Base-by-base conservation (phyloP, 306 rosid species). In the Rosa chinensis region DNA sequence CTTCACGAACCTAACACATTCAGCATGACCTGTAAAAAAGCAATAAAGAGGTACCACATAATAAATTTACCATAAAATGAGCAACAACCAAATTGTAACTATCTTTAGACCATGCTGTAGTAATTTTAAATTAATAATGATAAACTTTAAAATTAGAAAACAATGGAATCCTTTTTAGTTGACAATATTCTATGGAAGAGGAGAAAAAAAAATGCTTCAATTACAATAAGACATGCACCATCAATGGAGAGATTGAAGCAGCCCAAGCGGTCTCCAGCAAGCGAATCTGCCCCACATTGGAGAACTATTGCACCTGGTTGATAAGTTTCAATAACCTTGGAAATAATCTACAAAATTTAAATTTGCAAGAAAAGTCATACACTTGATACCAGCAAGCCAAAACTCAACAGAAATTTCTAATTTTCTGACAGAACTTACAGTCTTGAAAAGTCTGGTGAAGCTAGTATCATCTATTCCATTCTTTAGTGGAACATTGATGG, bases 161-260 rank as follows among this genome's bases (percentile, higher is more conserved):
- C 23, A 10, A 61, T 5, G 16, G 10, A 10, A 28, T 48, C 47
- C 32, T 4, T 23, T 14, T 37, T 35, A 18, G 37, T 62, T 53
- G 52, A 69, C 13, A 32, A n/a, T 62, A 79, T 53, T 62, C 63
- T 53, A 25, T 35, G 23, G 40, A 20, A 62, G 72, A 61, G 53
- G 53, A 58, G 77, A 61, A 16, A 25, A 62, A 85, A 84, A 85
- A 84, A 47, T 21, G 53, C 48, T 49, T 61, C 28, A 82, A 85
- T 88, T 85, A 89, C 90, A 71, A 76, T 82, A 81, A 87, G 83
- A 84, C 66, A 88, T 84, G 85, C 90, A 95, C 99, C 99, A 90
- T 95, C 99, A 89, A 95, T 93, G 83, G 99, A 95, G 84, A 95
- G 99, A 89, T 95, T 95, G 96, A 95, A 95, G 94, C 99, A 95